Base-by-base conservation (phyloP, 306 rosid species). In the Prunus armeniaca region DNA sequence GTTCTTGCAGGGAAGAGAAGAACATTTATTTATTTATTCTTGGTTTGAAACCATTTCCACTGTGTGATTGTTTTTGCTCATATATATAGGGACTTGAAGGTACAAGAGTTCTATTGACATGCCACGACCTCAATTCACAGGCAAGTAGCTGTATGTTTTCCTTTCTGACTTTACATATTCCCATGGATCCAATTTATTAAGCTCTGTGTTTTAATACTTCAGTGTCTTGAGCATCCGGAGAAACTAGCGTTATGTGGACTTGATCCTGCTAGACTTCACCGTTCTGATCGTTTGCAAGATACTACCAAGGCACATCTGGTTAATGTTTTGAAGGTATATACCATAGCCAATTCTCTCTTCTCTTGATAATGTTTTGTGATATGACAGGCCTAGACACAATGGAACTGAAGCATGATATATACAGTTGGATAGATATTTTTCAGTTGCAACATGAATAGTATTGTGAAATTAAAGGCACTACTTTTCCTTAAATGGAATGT, bases 211-310 rank as follows among this genome's bases (percentile, higher is more conserved):
- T 24, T 66, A 75, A 54, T 80, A 77, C 47, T 82, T 2, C 47
- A 93, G 98, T 74, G 85, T 76, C 90, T 86, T 20, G 91, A 75
- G 78, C 81, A 84, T 68, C 97, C 96, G 18, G 92, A 86, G 57
- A 91, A 93, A 79, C 78, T 93, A 71, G 92, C 89, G 70, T 83
- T 91, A 78, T 91, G 97, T 73, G 98, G 98, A 63, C 97, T 91
- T 71, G 97, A 93, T 86, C 92, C 93, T 75, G 71, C 60, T 62
- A 82, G 83, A 25, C 98, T 93, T 84, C 89, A 91, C 79, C 91
- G 86, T 6, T 88, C 90, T 79, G 98, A 93, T 81, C 97, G 98
- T 78, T 88, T 93, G 69, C 92, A 91, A 81, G 96, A 93, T 89
- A 83, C 85, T 76, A 41, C 84, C 14, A 89, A 86, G 68, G 47